Conservation (phyloP, 768 basidiomycete species). For the Russula foetens region DNA sequence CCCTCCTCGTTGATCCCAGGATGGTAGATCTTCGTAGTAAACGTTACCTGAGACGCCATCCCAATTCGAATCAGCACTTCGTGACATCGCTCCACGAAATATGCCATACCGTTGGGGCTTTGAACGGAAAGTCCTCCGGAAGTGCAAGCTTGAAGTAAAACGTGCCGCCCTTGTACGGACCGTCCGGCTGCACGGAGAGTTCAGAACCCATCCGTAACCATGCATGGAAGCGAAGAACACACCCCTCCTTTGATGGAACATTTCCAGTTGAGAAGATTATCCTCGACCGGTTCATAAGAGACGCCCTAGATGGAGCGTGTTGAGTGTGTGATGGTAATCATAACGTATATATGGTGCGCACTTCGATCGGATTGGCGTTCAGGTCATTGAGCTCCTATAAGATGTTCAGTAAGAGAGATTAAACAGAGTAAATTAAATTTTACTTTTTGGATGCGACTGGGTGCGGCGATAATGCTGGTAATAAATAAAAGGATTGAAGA, state of each 20-base stretch:
- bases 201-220: conserved; percentile 3
- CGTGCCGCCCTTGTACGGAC: conserved; percentile 77
- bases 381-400: conserved; percentile 62
- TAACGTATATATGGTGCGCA: conserved; percentile 26
- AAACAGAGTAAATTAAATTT: not conserved
- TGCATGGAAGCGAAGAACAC: conserved; percentile 24
- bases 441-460: conserved; percentile 75
- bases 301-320: conserved; percentile 41
- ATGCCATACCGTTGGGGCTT: conserved; percentile 59
- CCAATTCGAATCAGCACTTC: not conserved
- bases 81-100: not conserved
- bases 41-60: conserved; percentile 50
- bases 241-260: conserved; percentile 71
- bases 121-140: conserved; percentile 82
- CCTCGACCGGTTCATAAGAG: conserved; percentile 52
- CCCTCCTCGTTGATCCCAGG: conserved; percentile 89
- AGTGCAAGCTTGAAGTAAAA: conserved; percentile 68
- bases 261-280: conserved; percentile 72
- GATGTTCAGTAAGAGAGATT: not conserved
- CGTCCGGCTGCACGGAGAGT: conserved; percentile 44
- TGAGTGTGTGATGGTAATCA: conserved; percentile 6
- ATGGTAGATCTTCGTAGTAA: conserved; percentile 83
- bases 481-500: not conserved
- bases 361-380: conserved; percentile 54
- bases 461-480: not conserved